Conservation (phyloP, 78 protist species). For the Mastigamoeba balamuthi region DNA sequence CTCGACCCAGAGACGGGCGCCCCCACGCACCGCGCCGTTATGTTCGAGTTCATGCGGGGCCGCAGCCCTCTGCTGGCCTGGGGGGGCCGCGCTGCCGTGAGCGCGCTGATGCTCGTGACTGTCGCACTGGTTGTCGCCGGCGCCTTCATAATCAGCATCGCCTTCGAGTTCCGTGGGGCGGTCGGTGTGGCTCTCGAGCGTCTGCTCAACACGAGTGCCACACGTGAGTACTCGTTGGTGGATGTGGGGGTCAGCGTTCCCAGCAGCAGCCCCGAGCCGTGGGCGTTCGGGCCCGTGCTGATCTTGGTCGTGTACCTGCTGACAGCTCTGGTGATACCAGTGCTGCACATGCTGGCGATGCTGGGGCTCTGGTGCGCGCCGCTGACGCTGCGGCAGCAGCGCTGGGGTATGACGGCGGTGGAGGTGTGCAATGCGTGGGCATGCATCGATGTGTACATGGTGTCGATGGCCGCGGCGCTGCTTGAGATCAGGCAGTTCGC, state of each 20-base stretch:
- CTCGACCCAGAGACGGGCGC: too few species aligned
- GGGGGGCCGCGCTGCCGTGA: too few species aligned
- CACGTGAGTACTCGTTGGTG: background rate
- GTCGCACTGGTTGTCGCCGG: too few species aligned
- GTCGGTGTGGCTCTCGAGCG: too few species aligned
- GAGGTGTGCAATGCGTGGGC: conserved; percentile 45
- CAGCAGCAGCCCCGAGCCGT: too few species aligned
- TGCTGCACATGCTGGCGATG: background rate
- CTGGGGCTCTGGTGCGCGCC: conserved; percentile 22
- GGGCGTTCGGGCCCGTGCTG: too few species aligned
- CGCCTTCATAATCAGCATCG: too few species aligned
- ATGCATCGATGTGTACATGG: conserved; percentile 26
- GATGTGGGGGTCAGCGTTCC: background rate
- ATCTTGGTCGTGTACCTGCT: background rate
- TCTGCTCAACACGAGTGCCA: too few species aligned
- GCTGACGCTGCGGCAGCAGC: conserved; percentile 7
- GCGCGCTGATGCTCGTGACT: too few species aligned
- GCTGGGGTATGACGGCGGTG: background rate
- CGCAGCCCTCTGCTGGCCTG: background rate
- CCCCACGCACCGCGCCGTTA: too few species aligned
- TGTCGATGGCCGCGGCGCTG: conserved; percentile 21
- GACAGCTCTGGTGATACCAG: conserved; percentile 10
- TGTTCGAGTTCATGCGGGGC: background rate
- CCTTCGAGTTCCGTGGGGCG: too few species aligned
- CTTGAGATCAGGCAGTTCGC: conserved; percentile 27